These are phyloP conservation scores for Mycosarcoma mackinlayi DNA, from an alignment of 1,284 basidiomycete species.

Conservation along the genomic window DNA sequence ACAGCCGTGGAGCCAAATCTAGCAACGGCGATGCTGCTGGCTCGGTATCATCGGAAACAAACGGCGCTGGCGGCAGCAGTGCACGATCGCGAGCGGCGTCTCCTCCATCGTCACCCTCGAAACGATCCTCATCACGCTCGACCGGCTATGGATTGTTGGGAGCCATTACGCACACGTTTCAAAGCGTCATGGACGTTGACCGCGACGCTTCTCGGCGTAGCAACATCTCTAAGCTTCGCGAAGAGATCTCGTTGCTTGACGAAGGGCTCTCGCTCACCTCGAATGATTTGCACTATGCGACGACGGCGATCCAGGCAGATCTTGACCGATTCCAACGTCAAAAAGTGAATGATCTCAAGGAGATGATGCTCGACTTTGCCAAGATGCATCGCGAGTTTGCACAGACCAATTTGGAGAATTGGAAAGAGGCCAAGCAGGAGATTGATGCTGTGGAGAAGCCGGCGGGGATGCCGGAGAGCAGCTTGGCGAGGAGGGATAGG, in stretches of 20 bases:
- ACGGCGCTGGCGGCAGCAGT: not conserved
- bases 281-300: slow-evolving; percentile 86
- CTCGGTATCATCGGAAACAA: not conserved
- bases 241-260: slow-evolving; percentile 76
- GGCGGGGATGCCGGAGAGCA: slow-evolving; percentile 55
- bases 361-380: slow-evolving; percentile 91
- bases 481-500: slow-evolving; percentile 34
- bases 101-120: slow-evolving; percentile 32
- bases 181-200: slow-evolving; percentile 98
- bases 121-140: slow-evolving; percentile 38
- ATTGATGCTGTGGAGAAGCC: slow-evolving; percentile 80
- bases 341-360: slow-evolving; percentile 93
- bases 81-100: slow-evolving; percentile 28
- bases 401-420: slow-evolving; percentile 87
- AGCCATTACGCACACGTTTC: slow-evolving; percentile 91
- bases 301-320: slow-evolving; percentile 94
- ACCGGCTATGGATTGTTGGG: slow-evolving; percentile 78
- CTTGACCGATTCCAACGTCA: slow-evolving; percentile 97
- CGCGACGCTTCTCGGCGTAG: slow-evolving; percentile 93
- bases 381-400: slow-evolving; percentile 84
- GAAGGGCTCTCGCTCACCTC: slow-evolving; percentile 60
- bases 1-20: not conserved
- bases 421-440: slow-evolving; percentile 93
- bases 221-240: slow-evolving; percentile 90
- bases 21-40: slow-evolving; percentile 2